A percentile compares a stretch with the other conserved stretches of the same genome.
phyloP scores from a whole-genome alignment of 2,329 filamentous ascomycete genomes.

The Lasiodiplodia theobromae region DNA sequence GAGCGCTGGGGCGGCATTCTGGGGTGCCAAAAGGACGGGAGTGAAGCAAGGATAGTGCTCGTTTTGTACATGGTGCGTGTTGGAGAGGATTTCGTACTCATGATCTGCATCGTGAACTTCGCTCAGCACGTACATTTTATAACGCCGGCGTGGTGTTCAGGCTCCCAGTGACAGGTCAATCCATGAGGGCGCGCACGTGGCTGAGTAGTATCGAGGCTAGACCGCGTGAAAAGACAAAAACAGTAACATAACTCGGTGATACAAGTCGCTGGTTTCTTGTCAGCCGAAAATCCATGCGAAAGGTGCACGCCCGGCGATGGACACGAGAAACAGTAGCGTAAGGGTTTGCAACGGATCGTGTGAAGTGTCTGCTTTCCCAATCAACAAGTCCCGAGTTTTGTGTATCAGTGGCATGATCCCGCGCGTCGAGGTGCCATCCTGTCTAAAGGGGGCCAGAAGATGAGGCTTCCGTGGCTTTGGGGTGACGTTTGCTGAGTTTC shows the following conservation, averaged over 20 bases:
- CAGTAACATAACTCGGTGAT: neutral
- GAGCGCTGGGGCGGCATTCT: neutral
- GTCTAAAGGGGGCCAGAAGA: neutral
- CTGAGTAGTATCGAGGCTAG: constrained; percentile 4
- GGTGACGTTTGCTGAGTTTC: neutral
- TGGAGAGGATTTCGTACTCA: neutral
- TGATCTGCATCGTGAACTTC: neutral
- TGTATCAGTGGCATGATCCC: no score
- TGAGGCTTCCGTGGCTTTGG: neutral
- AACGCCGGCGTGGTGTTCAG: neutral
- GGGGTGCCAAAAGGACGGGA: neutral
- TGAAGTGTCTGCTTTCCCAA: neutral
- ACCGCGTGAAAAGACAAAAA: constrained; percentile 1
- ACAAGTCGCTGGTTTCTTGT: neutral
- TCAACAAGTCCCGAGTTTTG: neutral
- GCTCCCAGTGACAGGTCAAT: neutral
- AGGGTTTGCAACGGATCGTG: neutral
- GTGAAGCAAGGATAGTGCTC: neutral
- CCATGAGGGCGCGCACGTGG: neutral
- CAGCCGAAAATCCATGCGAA: neutral
- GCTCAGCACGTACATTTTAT: neutral
- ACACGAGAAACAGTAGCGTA: neutral
- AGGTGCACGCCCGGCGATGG: neutral
- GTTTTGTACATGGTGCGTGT: neutral
- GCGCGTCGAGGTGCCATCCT: neutral